These are phyloP conservation scores for Aspergillus homomorphus DNA, from an alignment of 495 filamentous ascomycete genomes.

Conservation along the genomic window DNA sequence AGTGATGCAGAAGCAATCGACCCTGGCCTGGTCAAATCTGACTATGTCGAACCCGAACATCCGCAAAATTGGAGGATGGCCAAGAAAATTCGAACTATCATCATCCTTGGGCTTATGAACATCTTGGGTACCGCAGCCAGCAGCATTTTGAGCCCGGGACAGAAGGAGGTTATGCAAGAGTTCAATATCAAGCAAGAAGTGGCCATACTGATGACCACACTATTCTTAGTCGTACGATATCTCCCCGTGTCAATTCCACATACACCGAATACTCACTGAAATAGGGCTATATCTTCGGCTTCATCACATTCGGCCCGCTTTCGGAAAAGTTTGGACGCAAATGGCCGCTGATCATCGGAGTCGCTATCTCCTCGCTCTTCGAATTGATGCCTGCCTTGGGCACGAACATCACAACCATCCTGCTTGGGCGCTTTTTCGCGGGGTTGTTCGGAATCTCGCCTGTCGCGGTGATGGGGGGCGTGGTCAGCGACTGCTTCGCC, in stretches of 20 bases:
- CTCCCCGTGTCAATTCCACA: neutral
- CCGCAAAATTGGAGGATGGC: neutral
- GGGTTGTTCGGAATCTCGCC: slow-evolving; percentile 13
- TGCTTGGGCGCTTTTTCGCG: slow-evolving; percentile 15
- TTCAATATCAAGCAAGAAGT: neutral
- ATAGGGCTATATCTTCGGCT: slow-evolving; percentile 8
- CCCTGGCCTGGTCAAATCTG: neutral
- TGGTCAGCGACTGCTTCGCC: slow-evolving; percentile 8
- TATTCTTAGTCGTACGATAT: slow-evolving; percentile 6
- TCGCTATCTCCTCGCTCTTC: slow-evolving; percentile 12
- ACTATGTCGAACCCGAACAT: neutral
- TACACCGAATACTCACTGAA: neutral
- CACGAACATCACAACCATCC: slow-evolving; percentile 7
- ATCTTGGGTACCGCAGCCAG: neutral
- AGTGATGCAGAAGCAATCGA: neutral
- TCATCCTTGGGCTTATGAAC: neutral
- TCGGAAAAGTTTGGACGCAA: slow-evolving; percentile 16
- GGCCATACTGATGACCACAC: neutral
- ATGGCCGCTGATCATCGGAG: slow-evolving; percentile 12
- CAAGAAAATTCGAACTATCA: neutral
- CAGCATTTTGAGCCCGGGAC: neutral
- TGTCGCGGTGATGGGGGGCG: slow-evolving; percentile 12
- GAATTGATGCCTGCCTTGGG: slow-evolving; percentile 9
- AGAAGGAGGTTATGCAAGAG: neutral
- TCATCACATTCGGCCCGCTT: slow-evolving; percentile 10